Base-by-base conservation (phyloP, 345 rosid species). In the Theobroma cacao region DNA sequence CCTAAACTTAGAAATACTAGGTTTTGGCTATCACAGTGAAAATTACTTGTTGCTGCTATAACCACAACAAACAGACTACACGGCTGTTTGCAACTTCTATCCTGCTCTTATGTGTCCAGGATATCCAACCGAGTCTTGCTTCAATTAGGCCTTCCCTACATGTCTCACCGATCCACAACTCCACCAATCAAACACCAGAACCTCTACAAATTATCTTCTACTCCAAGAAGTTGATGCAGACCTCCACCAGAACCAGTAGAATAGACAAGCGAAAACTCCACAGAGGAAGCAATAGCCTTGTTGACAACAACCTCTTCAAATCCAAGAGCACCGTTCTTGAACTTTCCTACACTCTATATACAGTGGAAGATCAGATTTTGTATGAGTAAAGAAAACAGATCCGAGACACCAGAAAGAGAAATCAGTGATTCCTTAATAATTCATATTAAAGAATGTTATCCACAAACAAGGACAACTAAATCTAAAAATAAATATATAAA, bases 381-480 rank as follows among this genome's bases (percentile, higher is more conserved):
- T 45, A 28, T 7, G 6, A 71, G 3, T n/a, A 71, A 33, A 31
- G 26, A 18, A 81, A 5, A 67, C 26, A 78, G 82, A 88, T 84
- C 81, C 38, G 62, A 41, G 62, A 20, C 81, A 11, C 53, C 71
- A 75, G 70, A 77, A 56, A 52, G 33, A 60, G 12, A 47, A 70
- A 69, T 7, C 3, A 69, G 66, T 18, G 59, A 87, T 77, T 78
- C 78, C 76, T n/a, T 55, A 83, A 76, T 74, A 78, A 81, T 79
- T 79, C 62, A 47, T 50, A 74, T 53, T 80, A 76, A 80, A 79
- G 45, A 77, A 85, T 77, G 34, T 65, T 33, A 82, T 77, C 82
- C 71, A 41, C 64, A 56, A 55, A 48, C 64, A 62, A 30, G 43
- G n/a, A 52, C 52, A 68, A 34, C 60, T 15, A 59, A 36, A 36